Evolutionary conservation across 371 early-diverging fungal genomes (phyloP).

Genomic region (Mortierella polycephala): DNA sequence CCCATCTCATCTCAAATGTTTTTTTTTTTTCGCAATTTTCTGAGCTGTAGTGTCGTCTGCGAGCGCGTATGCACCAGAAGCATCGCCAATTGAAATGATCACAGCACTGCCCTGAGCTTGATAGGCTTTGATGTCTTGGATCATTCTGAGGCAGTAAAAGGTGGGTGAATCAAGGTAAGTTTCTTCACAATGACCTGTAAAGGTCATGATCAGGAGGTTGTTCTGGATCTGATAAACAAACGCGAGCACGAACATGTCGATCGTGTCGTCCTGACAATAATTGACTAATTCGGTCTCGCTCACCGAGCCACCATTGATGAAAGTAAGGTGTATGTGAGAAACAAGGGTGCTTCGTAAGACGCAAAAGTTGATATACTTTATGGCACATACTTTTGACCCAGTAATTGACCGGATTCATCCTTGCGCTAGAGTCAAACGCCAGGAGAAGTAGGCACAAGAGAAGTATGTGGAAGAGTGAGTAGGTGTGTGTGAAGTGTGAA

Average conservation of each 20-base stretch:
- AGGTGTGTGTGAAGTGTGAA: not conserved
- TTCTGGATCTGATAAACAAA: slow-evolving; percentile 69
- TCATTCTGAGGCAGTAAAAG: slow-evolving; percentile 58
- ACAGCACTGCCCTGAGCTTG: slow-evolving; percentile 72
- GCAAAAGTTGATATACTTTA: not conserved
- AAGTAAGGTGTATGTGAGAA: not conserved
- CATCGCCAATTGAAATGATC: slow-evolving; percentile 76
- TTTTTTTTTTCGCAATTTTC: slow-evolving; percentile 64
- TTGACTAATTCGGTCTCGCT: slow-evolving; percentile 47
- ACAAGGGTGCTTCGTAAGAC: not conserved
- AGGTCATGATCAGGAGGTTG: slow-evolving; percentile 58
- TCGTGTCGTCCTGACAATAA: slow-evolving; percentile 68
- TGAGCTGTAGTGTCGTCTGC: slow-evolving; percentile 58
- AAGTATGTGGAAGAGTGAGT: not conserved
- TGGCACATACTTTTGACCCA: slow-evolving; percentile 59
- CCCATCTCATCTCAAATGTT: slow-evolving; percentile 72
- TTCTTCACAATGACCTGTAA: slow-evolving; percentile 68
- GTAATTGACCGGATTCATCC: slow-evolving; percentile 59
- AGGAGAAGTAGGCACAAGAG: not conserved
- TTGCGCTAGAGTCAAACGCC: slow-evolving; percentile 51
- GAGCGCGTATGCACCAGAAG: slow-evolving; percentile 71
- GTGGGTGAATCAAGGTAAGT: slow-evolving; percentile 55
- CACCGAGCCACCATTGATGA: not conserved
- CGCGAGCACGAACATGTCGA: slow-evolving; percentile 66
- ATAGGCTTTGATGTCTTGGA: slow-evolving; percentile 57